Evolutionary conservation across 106 monocot genomes (phyloP), one percentile per base, ranked within the genome.

Genomic region (Platanthera zijinensis): DNA sequence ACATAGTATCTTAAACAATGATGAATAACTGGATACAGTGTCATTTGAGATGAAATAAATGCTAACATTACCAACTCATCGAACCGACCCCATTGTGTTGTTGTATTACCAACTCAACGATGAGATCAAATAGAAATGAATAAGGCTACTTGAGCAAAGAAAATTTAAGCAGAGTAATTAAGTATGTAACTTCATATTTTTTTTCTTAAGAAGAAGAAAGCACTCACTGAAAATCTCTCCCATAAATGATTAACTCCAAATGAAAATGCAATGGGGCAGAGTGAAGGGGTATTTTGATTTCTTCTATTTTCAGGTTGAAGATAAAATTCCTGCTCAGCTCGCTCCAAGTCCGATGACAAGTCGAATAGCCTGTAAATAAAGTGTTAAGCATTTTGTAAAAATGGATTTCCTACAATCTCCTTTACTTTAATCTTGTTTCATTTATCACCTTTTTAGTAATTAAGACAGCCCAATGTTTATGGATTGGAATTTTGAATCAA

Each of bases 291-390:
- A 78, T 73, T 89, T 21, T 77, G 80, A 74, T 74, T 84, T 51
- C 83, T 85, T 67, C 79, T 45, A 79, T 81, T 75, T 78, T 83
- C 62, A 59, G 87, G 89, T 75, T 97, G 91, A 69, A 97, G 62
- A 83, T 89, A 93, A 78, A 84, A 93, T 73, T 97, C 96, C 78
- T 97, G 96, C 84, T 97, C 96, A 77, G 96, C 84, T 84, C 48
- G 81, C 78, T 93, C 91, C 54, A 89, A 80, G 77, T 94, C 84
- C 72, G 87, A 84, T 63, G 93, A 89, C 47, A 97, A 77, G 82
- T 97, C 93, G 88, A 83, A 93, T 70, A 97, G 57, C 80, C 96
- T 97, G 90, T 82, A 83, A 5, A 80, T 57, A 69, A 15, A 52
- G 1, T 76, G 46, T 11, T n/a, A 6, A 76, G 12, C 25, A 6